Evolutionary conservation across 2,329 filamentous ascomycete species (phyloP).

Genomic region (Anthostomella pinea): DNA sequence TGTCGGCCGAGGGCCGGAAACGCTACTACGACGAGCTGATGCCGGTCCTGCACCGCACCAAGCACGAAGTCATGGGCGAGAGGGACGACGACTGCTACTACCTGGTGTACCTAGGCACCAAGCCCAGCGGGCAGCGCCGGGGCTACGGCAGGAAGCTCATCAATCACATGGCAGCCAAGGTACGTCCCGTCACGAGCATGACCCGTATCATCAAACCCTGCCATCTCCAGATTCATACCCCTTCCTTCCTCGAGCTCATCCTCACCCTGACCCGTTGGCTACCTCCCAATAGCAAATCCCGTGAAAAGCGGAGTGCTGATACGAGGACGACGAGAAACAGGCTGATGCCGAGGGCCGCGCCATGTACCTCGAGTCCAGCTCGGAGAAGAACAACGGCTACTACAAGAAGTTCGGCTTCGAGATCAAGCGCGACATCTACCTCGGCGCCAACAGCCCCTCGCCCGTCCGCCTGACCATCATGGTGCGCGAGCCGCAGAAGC

Average conservation of each 20-base stretch:
- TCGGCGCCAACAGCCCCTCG: constrained; percentile 37
- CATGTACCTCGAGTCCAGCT: constrained; percentile 78
- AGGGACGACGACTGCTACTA: constrained; percentile 72
- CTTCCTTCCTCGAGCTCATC: background rate
- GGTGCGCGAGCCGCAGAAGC: constrained; percentile 66
- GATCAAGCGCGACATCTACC: constrained; percentile 58
- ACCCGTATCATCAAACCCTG: background rate
- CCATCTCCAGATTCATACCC: constrained; percentile 2
- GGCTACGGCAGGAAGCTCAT: constrained; percentile 73
- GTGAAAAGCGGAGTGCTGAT: too few relatives aligned
- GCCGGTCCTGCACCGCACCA: constrained; percentile 70
- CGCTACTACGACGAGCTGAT: constrained; percentile 78
- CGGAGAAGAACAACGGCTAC: constrained; percentile 64
- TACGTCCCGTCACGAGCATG: constrained; percentile 34
- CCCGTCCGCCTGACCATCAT: constrained; percentile 74
- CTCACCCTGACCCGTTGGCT: too few relatives aligned
- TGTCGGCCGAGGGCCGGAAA: constrained; percentile 66
- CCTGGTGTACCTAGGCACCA: constrained; percentile 79
- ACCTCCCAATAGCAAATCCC: too few relatives aligned
- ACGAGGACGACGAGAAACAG: too few relatives aligned
- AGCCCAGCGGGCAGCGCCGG: constrained; percentile 64
- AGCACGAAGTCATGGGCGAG: constrained; percentile 64
- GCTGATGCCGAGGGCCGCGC: constrained; percentile 66
- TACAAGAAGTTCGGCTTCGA: constrained; percentile 76
- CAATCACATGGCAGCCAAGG: constrained; percentile 63